A percentile compares a stretch with the other conserved stretches of the same genome.
These are phyloP conservation scores for Solanum bulbocastanum DNA, from an alignment of 257 asterid species.

Conservation along the genomic window DNA sequence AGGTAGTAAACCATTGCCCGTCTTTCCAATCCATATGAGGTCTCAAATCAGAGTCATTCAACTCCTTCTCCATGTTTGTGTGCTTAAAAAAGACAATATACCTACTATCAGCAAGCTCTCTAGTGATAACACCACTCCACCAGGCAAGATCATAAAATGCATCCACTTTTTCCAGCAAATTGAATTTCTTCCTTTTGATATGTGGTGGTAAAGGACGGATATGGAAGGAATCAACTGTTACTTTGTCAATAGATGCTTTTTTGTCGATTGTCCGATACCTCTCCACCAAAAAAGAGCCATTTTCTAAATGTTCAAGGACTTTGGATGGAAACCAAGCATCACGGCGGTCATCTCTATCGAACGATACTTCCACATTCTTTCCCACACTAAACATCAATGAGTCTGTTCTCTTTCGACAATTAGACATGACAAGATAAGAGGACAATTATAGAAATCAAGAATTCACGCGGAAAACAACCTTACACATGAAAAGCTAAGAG, in stretches of 20 bases:
- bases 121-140: slow-evolving; percentile 58
- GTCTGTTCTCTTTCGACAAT: slow-evolving; percentile 37
- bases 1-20: slow-evolving; percentile 58
- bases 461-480: background rate
- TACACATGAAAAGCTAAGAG: background rate
- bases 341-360: slow-evolving; percentile 27
- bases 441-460: background rate
- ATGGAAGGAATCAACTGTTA: slow-evolving; percentile 30
- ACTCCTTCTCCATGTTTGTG: slow-evolving; percentile 21
- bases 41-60: slow-evolving; percentile 42
- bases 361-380: slow-evolving; percentile 55
- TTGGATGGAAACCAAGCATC: slow-evolving; percentile 62
- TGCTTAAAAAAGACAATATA: slow-evolving; percentile 41
- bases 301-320: slow-evolving; percentile 22
- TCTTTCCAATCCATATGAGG: slow-evolving; percentile 75
- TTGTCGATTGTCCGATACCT: slow-evolving; percentile 1
- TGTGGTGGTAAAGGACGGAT: slow-evolving; percentile 73
- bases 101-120: slow-evolving; percentile 34
- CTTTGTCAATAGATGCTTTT: slow-evolving; percentile 5
- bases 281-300: slow-evolving; percentile 39
- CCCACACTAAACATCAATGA: slow-evolving; percentile 54
- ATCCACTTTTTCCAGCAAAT: slow-evolving; percentile 60
- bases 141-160: slow-evolving; percentile 43
- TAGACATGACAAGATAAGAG: slow-evolving; percentile 5
- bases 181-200: slow-evolving; percentile 34